These are phyloP conservation scores for Tylopilus rubrobrunneus DNA, from an alignment of 768 basidiomycete genomes.

Conservation along the genomic window DNA sequence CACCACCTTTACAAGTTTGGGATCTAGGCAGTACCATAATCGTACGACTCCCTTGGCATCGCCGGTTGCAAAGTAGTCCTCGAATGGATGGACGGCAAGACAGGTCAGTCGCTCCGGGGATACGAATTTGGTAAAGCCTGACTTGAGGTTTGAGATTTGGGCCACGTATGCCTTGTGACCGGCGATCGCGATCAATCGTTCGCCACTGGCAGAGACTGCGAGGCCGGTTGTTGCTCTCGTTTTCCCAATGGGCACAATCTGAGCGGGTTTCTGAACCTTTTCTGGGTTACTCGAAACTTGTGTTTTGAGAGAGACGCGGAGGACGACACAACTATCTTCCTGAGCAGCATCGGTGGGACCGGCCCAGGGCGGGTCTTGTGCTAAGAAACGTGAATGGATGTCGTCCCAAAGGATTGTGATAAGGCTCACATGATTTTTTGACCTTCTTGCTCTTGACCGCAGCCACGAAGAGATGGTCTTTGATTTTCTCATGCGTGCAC, in stretches of 20 bases:
- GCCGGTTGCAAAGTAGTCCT: constrained; percentile 95
- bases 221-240: constrained; percentile 60
- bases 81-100: constrained; percentile 80
- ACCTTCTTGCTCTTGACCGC: constrained; percentile 50
- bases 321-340: constrained; percentile 47
- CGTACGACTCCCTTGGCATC: constrained; percentile 81
- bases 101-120: constrained; percentile 79
- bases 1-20: constrained; percentile 46
- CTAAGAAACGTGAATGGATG: constrained; percentile 9
- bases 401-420: neutral
- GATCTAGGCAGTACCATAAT: constrained; percentile 88
- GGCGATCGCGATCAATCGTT: constrained; percentile 71
- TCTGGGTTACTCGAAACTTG: constrained; percentile 36
- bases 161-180: constrained; percentile 79
- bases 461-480: constrained; percentile 68
- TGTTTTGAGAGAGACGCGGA: constrained; percentile 58
- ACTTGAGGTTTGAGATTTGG: constrained; percentile 47
- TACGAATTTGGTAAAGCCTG: constrained; percentile 79
- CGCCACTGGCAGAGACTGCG: constrained; percentile 69
- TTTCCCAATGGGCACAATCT: constrained; percentile 62
- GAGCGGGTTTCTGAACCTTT: constrained; percentile 43
- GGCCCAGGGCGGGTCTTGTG: constrained; percentile 1
- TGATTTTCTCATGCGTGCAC: constrained; percentile 66
- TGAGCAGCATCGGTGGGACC: constrained; percentile 13
- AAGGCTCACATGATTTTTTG: constrained; percentile 23